Evolutionary conservation across 768 basidiomycete genomes (phyloP), one percentile per base, ranked within the genome.

Genomic region (Hortiboletus campestris): DNA sequence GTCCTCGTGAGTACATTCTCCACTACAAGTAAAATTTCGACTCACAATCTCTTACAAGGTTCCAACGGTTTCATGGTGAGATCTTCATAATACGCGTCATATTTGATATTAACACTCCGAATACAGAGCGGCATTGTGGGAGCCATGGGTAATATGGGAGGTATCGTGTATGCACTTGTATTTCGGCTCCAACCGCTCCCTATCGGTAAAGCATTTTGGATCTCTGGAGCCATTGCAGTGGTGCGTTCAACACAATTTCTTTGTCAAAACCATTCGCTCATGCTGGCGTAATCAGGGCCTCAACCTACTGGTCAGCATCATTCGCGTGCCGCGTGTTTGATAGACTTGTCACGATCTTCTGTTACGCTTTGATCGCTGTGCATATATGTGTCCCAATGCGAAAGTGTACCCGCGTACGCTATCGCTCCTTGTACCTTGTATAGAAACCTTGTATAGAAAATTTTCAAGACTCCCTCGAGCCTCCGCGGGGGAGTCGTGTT

Each of bases 91-190:
- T 16, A 25, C 16, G 35, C n/a, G 12, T 39, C 12, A 14, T 22
- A 13, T 20, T 17, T 16, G 22, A 22, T 2, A 13, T 6, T 29
- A 40, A 49, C 19, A 1, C n/a, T 4, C 10, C 41, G 16, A 4
- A 20, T n/a, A 17, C 47, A 69, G 59, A 74, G 61, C 51, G 78
- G 68, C 41, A 70, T 74, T 49, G 80, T 78, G 35, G 75, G 80
- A 16, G 66, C 60, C 3, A 62, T 71, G 53, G 77, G 74, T 49
- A 68, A 71, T 69, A 17, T 79, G 46, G 78, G 82, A 5, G 82
- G 82, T 4, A 68, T 83, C 44, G 56, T 78, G 25, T 82, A 76
- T 36, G 78, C 80, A 1, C 58, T 83, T 0, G 63, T 83, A 19
- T 55, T 55, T 36, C 47, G 54, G 19, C 49, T 49, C 48, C 54